Percentiles rank a stretch among this genome's conserved stretches.
These are phyloP conservation scores for Fusarium sp. DNA, from an alignment of 2,329 filamentous ascomycete genomes.

Conservation along the genomic window DNA sequence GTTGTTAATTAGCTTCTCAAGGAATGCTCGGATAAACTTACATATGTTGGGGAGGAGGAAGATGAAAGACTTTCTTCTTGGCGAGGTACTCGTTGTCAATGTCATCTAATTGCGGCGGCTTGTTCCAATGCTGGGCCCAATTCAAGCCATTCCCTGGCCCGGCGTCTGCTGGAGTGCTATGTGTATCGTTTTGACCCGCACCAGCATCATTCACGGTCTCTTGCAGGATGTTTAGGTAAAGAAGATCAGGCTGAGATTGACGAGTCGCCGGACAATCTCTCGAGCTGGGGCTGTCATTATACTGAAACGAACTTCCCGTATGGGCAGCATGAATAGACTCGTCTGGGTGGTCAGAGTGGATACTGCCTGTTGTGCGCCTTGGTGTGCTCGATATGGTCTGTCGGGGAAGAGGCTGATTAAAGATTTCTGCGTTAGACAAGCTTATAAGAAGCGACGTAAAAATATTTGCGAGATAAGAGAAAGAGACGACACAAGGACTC, in stretches of 20 bases:
- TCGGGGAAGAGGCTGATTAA: background rate
- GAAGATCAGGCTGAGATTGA: slow-evolving; percentile 13
- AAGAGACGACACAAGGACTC: background rate
- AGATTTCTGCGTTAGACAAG: background rate
- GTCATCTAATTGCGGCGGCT: slow-evolving; percentile 8
- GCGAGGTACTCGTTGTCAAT: slow-evolving; percentile 37
- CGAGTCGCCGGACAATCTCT: background rate
- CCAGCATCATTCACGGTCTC: slow-evolving; percentile 12
- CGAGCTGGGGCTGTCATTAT: background rate
- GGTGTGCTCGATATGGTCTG: background rate
- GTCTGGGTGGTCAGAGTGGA: rapidly evolving
- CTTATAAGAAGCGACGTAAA: no score
- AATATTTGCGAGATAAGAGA: no score
- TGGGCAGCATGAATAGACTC: background rate
- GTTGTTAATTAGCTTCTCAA: background rate
- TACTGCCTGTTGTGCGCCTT: background rate
- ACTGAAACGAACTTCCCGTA: background rate
- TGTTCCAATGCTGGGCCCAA: slow-evolving; percentile 22
- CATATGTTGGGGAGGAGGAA: slow-evolving; percentile 25
- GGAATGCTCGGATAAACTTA: background rate
- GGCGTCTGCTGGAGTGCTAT: background rate
- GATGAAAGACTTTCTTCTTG: slow-evolving; percentile 37
- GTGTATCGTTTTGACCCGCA: rapidly evolving
- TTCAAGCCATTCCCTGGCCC: slow-evolving; percentile 5
- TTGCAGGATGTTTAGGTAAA: slow-evolving; percentile 39